These are phyloP conservation scores for Fusarium vanettenii DNA, from an alignment of 2,329 filamentous ascomycete genomes.

Conservation along the genomic window DNA sequence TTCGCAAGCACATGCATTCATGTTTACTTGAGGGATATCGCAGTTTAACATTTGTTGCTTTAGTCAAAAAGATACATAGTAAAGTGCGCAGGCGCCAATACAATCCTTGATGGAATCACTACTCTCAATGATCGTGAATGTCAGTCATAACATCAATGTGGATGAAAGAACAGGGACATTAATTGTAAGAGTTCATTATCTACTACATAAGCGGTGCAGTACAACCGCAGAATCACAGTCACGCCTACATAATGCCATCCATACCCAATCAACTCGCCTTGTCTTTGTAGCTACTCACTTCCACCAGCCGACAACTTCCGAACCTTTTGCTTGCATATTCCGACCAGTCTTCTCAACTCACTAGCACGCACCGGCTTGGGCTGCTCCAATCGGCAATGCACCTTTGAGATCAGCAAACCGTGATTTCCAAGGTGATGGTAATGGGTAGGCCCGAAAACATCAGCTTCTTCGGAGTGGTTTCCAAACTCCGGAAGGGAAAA, in stretches of 20 bases:
- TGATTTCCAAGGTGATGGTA: slow-evolving; percentile 34
- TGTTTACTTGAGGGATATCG: not conserved
- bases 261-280: slow-evolving; percentile 3
- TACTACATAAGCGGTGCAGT: slow-evolving; percentile 23
- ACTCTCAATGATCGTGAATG: not conserved
- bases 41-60: not conserved
- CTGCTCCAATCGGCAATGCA: slow-evolving; percentile 46
- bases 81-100: slow-evolving; percentile 23
- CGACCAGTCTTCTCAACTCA: slow-evolving; percentile 46
- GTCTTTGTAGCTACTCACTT: slow-evolving; percentile 18
- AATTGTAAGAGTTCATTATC: slow-evolving; percentile 14
- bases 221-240: slow-evolving; percentile 17
- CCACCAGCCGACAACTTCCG: slow-evolving; percentile 35
- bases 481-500: slow-evolving; percentile 8
- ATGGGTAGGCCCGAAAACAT: slow-evolving; percentile 10
- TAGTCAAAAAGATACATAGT: slow-evolving; percentile 13
- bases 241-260: slow-evolving; percentile 3
- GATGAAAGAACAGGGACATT: not conserved
- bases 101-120: not conserved
- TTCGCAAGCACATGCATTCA: not conserved
- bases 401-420: slow-evolving; percentile 41
- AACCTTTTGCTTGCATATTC: slow-evolving; percentile 44
- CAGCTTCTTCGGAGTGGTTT: not conserved
- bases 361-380: slow-evolving; percentile 46
- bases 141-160: not conserved